Evolutionary conservation across 768 basidiomycete species (phyloP).

Genomic region (Lentinula detonsa): DNA sequence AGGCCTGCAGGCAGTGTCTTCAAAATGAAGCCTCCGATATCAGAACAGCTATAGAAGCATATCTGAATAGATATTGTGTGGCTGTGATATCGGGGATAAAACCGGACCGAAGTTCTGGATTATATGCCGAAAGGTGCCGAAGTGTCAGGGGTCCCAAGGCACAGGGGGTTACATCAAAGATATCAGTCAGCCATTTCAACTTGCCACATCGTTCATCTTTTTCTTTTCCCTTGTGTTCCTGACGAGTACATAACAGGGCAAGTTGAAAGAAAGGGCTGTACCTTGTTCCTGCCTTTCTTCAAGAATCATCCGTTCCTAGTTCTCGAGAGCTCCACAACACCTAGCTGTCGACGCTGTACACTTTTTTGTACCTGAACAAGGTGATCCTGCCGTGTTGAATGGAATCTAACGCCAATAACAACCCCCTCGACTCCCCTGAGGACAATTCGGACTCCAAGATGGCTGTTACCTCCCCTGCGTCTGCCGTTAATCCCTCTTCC

Average conservation of each 20-base stretch:
- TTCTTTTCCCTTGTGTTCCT: background rate
- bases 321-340: conserved; percentile 2
- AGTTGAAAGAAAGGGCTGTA: background rate
- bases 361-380: background rate
- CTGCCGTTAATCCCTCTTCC: background rate
- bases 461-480: background rate
- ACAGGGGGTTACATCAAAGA: background rate
- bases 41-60: no score
- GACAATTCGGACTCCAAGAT: background rate
- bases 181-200: background rate
- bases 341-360: background rate
- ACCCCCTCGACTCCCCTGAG: background rate
- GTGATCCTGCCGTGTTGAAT: background rate
- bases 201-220: background rate
- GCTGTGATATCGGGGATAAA: background rate
- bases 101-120: background rate
- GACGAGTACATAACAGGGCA: conserved; percentile 1
- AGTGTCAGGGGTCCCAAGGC: background rate
- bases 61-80: background rate
- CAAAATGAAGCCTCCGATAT: no score
- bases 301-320: background rate
- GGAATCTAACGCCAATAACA: background rate
- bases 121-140: background rate
- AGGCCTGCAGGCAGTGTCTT: no score
- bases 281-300: conserved; percentile 1